Percentiles rank a stretch among this genome's conserved stretches.
Conservation (phyloP, 2,329 filamentous ascomycete species). For the Diaporthe vexans region DNA sequence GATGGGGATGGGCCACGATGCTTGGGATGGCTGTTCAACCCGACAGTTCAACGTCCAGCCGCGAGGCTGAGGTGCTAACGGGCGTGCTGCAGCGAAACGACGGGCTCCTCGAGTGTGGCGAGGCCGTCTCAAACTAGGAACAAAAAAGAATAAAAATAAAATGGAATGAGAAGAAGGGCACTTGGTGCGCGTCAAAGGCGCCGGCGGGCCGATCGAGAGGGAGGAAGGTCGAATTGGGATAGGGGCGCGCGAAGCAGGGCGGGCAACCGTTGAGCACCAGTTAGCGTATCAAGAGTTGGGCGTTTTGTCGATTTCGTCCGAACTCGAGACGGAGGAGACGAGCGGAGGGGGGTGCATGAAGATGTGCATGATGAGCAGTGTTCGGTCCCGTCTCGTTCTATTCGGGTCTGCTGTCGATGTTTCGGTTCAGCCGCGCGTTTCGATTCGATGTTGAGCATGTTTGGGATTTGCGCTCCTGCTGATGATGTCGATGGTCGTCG, state of each 20-base stretch:
- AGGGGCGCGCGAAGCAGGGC: conserved; percentile 8
- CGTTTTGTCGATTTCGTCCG: conserved; percentile 22
- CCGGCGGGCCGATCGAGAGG: conserved; percentile 19
- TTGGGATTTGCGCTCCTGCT: conserved; percentile 38
- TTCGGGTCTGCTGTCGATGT: conserved; percentile 32
- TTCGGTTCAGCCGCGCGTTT: conserved; percentile 39
- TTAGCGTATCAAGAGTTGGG: neutral
- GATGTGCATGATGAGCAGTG: conserved; percentile 29
- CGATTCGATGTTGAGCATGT: conserved; percentile 38
- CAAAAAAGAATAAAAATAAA: neutral
- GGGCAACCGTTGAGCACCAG: conserved; percentile 9
- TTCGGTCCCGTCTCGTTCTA: conserved; percentile 32
- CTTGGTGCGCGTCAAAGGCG: too few species aligned
- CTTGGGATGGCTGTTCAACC: conserved; percentile 27
- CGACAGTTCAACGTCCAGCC: neutral
- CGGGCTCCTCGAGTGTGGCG: conserved; percentile 9
- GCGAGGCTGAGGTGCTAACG: neutral
- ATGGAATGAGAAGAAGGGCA: neutral
- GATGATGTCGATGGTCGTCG: conserved; percentile 23
- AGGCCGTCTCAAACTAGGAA: neutral
- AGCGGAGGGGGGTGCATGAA: conserved; percentile 13
- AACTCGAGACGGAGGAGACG: conserved; percentile 2
- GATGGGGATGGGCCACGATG: neutral
- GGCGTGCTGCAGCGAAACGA: conserved; percentile 18
- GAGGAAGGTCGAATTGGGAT: neutral